phyloP scores from a whole-genome alignment of 148 eudicot species.

The Talinum fruticosum region DNA sequence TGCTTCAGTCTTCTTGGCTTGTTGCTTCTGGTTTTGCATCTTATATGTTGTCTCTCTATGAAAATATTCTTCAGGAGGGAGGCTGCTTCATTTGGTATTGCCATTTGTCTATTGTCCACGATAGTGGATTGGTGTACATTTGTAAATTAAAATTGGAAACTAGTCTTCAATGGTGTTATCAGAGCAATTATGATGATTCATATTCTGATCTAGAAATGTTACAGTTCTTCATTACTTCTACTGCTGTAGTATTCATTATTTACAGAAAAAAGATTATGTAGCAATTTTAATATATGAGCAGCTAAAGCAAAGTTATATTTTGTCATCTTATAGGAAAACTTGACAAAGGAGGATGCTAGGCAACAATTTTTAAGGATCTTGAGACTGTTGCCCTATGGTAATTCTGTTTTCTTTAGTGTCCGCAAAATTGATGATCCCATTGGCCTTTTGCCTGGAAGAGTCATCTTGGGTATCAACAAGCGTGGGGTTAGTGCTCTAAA shows the following conservation, averaged over 20 bases:
- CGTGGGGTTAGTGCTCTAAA: constrained; percentile 73
- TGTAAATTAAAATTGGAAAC: not conserved
- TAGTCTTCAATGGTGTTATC: not conserved
- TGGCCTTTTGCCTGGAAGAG: constrained; percentile 93
- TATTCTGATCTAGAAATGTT: not conserved
- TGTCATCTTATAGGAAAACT: constrained; percentile 54
- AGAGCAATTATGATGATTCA: not conserved
- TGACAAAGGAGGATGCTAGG: constrained; percentile 96
- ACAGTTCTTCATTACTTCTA: not conserved
- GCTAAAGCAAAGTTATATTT: not conserved
- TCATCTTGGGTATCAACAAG: constrained; percentile 86
- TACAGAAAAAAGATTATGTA: not conserved
- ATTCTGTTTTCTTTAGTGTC: constrained; percentile 94
- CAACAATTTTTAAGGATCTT: constrained; percentile 82
- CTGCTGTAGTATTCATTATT: not conserved
- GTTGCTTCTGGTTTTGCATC: not conserved
- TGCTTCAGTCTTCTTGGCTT: not conserved
- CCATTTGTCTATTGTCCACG: not conserved
- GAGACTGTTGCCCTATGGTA: constrained; percentile 91
- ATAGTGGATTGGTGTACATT: not conserved
- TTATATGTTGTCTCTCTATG: not conserved
- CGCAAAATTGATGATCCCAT: constrained; percentile 99
- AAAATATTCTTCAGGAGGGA: not conserved
- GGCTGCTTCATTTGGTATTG: not conserved
- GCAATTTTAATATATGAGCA: not conserved